Conservation (phyloP, 768 basidiomycete species). For the Hemileccinum impolitum region DNA sequence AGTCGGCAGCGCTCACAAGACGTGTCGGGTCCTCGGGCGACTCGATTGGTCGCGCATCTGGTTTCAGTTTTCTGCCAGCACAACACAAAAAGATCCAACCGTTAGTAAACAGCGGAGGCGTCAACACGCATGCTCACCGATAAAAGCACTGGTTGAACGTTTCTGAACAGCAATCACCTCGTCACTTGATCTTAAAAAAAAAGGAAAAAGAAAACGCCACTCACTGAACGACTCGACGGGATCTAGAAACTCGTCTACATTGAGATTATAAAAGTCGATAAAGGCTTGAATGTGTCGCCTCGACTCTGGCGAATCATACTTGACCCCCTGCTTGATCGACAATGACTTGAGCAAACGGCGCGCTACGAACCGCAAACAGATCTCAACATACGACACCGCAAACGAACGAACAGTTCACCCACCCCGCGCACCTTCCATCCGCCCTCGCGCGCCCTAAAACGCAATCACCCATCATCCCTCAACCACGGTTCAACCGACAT, state of each 20-base stretch:
- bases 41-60: slow-evolving; percentile 73
- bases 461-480: background rate
- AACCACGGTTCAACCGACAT: background rate
- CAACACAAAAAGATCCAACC: slow-evolving; percentile 1
- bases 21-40: slow-evolving; percentile 69
- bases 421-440: slow-evolving; percentile 90
- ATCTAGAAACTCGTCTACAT: slow-evolving; percentile 77
- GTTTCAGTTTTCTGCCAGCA: slow-evolving; percentile 72
- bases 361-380: slow-evolving; percentile 48
- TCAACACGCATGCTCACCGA: slow-evolving; percentile 37
- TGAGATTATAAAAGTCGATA: slow-evolving; percentile 85
- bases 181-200: background rate
- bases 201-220: slow-evolving; percentile 25
- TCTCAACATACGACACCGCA: background rate
- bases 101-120: background rate
- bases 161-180: slow-evolving; percentile 40
- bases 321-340: slow-evolving; percentile 90
- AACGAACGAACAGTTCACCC: slow-evolving; percentile 18
- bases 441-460: slow-evolving; percentile 68
- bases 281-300: slow-evolving; percentile 82
- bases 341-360: slow-evolving; percentile 77
- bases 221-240: slow-evolving; percentile 81
- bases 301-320: slow-evolving; percentile 87
- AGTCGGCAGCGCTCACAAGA: slow-evolving; percentile 90
- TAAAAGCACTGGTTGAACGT: slow-evolving; percentile 95